Percentiles rank a stretch among this genome's conserved stretches.
Conservation (phyloP, 2,329 filamentous ascomycete genomes). For the Blastomyces parvus region DNA sequence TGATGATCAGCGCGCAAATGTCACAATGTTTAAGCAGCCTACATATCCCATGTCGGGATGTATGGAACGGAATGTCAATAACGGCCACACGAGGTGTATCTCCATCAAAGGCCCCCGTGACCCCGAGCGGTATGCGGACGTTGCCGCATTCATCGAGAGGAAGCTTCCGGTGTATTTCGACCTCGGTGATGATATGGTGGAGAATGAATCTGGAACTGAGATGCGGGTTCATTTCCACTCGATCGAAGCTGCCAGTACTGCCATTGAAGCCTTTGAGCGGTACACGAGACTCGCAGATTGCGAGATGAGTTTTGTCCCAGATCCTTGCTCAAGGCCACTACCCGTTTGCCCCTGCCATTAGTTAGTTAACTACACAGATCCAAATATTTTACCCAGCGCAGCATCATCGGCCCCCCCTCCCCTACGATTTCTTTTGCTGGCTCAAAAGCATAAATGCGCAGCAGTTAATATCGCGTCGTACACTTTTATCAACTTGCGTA, state of each 20-base stretch:
- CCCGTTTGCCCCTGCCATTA: conserved; percentile 6
- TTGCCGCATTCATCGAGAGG: conserved; percentile 11
- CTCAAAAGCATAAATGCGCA: neutral
- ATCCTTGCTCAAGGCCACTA: conserved; percentile 16
- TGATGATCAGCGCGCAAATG: conserved; percentile 17
- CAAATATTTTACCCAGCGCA: neutral
- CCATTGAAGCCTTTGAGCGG: conserved; percentile 2
- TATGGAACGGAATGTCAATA: conserved; percentile 18
- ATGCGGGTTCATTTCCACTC: conserved; percentile 16
- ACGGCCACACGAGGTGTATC: conserved; percentile 23
- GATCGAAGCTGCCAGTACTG: conserved; percentile 13
- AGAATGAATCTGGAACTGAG: conserved; percentile 13
- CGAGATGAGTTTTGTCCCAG: conserved; percentile 12
- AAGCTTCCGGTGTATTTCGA: conserved; percentile 13
- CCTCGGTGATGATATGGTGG: conserved; percentile 14
- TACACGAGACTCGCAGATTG: conserved; percentile 10
- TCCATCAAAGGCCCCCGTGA: conserved; percentile 15
- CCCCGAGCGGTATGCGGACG: conserved; percentile 10
- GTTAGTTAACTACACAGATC: neutral
- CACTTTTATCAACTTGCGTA: neutral
- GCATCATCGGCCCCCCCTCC: neutral
- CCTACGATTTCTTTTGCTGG: neutral
- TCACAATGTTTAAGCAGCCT: conserved; percentile 22
- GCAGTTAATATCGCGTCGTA: neutral
- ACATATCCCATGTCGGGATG: conserved; percentile 24